phyloP scores from a whole-genome alignment of 768 basidiomycete species.

The Tylopilus cervinicoccineus region DNA sequence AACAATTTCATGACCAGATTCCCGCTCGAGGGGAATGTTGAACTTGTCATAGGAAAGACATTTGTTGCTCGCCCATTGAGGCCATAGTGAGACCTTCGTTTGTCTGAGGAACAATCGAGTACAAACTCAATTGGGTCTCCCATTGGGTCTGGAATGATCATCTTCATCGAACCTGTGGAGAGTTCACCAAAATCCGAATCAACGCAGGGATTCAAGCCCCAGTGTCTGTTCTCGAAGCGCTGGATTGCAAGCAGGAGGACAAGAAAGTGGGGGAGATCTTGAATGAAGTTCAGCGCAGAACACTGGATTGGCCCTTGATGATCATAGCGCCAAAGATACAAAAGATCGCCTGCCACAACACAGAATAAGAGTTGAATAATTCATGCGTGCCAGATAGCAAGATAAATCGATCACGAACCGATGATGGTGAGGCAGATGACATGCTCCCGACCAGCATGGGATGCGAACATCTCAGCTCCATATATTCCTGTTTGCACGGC shows the following conservation, averaged over 20 bases:
- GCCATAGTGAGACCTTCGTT: not conserved
- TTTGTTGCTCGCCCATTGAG: not conserved
- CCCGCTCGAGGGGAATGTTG: not conserved
- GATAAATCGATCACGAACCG: not conserved
- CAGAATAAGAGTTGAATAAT: not conserved
- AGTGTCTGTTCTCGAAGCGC: not conserved
- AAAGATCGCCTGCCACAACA: not conserved
- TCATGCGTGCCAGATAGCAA: not conserved
- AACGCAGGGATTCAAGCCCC: not conserved
- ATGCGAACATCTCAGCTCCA: conserved; percentile 2
- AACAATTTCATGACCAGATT: not conserved
- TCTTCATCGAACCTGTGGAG: not conserved
- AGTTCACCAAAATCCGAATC: not conserved
- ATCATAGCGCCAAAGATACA: conserved; percentile 5
- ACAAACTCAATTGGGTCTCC: not conserved
- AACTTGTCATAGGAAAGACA: not conserved
- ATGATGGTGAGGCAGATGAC: not conserved
- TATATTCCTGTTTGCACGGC: not conserved
- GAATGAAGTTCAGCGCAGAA: not conserved
- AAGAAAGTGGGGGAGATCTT: not conserved
- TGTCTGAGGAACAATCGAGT: not conserved
- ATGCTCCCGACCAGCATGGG: conserved; percentile 4
- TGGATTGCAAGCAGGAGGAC: not conserved
- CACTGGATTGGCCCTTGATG: not conserved
- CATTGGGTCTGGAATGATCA: not conserved